These are phyloP conservation scores for Russula sp. DNA, from an alignment of 768 basidiomycete genomes.

Conservation along the genomic window DNA sequence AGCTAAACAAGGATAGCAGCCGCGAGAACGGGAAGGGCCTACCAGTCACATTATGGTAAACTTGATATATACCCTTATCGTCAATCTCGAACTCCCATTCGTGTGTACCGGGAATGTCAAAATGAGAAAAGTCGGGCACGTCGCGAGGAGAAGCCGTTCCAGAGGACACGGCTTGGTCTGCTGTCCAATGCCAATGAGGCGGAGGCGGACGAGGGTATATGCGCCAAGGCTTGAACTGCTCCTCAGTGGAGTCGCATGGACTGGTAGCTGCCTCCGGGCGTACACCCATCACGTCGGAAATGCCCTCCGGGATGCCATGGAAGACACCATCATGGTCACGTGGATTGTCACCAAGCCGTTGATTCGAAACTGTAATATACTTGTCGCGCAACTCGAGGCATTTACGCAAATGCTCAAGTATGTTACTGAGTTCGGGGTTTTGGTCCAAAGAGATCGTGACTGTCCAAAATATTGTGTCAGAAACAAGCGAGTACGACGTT, in stretches of 20 bases:
- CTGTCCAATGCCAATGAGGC: conserved; percentile 91
- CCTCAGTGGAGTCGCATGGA: conserved; percentile 26
- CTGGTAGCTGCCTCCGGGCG: conserved; percentile 48
- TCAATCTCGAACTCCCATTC: conserved; percentile 67
- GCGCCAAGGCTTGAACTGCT: conserved; percentile 61
- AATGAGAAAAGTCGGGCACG: conserved; percentile 68
- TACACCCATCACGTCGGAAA: conserved; percentile 60
- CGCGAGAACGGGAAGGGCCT: neutral
- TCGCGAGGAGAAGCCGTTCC: conserved; percentile 33
- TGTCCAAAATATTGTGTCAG: conserved; percentile 8
- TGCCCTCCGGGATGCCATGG: conserved; percentile 54
- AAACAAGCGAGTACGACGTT: conserved; percentile 20
- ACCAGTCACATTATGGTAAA: conserved; percentile 51
- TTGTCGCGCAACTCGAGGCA: conserved; percentile 94
- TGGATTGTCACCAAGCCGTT: conserved; percentile 93
- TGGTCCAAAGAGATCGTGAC: conserved; percentile 22
- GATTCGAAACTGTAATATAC: conserved; percentile 82
- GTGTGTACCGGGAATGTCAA: conserved; percentile 60
- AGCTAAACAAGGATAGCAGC: neutral
- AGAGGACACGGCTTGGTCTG: conserved; percentile 41
- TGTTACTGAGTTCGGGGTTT: conserved; percentile 28
- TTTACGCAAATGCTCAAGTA: conserved; percentile 69
- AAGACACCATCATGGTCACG: conserved; percentile 83
- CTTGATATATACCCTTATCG: conserved; percentile 86
- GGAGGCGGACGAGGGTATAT: conserved; percentile 92